A percentile compares a stretch with the other conserved stretches of the same genome.
Evolutionary conservation across 768 basidiomycete genomes (phyloP).

Genomic region (Auricularia heimuer): DNA sequence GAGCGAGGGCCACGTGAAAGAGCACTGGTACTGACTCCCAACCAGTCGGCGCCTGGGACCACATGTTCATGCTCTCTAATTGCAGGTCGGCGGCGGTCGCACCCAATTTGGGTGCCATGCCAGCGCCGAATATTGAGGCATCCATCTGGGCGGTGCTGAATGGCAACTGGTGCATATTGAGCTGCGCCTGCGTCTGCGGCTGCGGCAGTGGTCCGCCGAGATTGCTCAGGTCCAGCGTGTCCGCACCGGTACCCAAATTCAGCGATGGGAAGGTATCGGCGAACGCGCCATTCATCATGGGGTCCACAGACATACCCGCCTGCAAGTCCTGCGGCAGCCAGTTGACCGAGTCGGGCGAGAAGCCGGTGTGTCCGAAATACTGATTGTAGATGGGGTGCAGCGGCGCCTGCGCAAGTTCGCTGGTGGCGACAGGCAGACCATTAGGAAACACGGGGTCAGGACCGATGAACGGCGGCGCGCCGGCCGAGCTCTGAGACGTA

Average conservation of each 20-base stretch:
- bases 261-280: too few relatives aligned
- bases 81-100: background rate
- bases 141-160: background rate
- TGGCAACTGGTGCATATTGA: background rate
- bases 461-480: background rate
- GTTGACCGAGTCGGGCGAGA: background rate
- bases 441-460: background rate
- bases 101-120: background rate
- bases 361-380: background rate
- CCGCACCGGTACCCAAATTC: background rate
- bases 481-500: background rate
- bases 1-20: background rate
- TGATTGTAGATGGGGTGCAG: background rate
- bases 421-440: background rate
- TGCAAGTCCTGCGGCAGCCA: background rate
- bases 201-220: too few relatives aligned
- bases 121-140: background rate
- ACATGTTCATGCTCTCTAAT: background rate
- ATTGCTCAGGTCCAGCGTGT: background rate
- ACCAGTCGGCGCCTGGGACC: background rate
- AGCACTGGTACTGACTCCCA: background rate
- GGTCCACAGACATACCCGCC: background rate
- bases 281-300: too few relatives aligned
- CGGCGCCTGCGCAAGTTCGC: constrained; percentile 1
- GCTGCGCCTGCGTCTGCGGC: background rate